phyloP scores from a whole-genome alignment of 345 rosid species.

The Clausena lansium region DNA sequence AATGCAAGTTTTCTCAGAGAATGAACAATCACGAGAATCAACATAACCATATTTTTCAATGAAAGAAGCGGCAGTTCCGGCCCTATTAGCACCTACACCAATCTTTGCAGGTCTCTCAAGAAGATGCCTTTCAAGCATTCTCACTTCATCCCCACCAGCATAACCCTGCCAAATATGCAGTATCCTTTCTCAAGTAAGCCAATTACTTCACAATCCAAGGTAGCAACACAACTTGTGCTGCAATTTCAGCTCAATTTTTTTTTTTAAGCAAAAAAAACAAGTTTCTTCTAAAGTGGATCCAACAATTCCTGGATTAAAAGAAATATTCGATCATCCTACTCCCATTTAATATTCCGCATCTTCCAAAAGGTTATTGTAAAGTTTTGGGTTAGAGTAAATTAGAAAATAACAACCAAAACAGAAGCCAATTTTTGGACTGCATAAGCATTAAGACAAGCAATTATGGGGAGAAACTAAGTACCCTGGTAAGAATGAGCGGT shows the following conservation, averaged over 20 bases:
- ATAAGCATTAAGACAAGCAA: neutral
- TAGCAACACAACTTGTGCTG: neutral
- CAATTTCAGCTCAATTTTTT: neutral
- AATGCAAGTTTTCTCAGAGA: slow-evolving; percentile 12
- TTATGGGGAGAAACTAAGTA: slow-evolving; percentile 8
- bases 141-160: slow-evolving; percentile 89
- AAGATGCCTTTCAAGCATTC: slow-evolving; percentile 75
- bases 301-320: neutral
- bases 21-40: slow-evolving; percentile 25
- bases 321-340: neutral
- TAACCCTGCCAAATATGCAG: slow-evolving; percentile 51
- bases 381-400: neutral
- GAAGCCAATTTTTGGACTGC: neutral
- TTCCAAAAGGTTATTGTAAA: neutral
- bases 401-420: neutral
- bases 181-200: neutral
- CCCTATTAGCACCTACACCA: slow-evolving; percentile 75
- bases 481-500: slow-evolving; percentile 81
- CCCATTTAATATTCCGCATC: neutral
- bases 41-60: slow-evolving; percentile 50
- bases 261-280: neutral
- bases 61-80: slow-evolving; percentile 52
- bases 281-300: neutral
- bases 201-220: neutral
- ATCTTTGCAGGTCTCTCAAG: slow-evolving; percentile 37